These are phyloP conservation scores for Camellia japonica DNA, from an alignment of 148 eudicot genomes.

Conservation along the genomic window DNA sequence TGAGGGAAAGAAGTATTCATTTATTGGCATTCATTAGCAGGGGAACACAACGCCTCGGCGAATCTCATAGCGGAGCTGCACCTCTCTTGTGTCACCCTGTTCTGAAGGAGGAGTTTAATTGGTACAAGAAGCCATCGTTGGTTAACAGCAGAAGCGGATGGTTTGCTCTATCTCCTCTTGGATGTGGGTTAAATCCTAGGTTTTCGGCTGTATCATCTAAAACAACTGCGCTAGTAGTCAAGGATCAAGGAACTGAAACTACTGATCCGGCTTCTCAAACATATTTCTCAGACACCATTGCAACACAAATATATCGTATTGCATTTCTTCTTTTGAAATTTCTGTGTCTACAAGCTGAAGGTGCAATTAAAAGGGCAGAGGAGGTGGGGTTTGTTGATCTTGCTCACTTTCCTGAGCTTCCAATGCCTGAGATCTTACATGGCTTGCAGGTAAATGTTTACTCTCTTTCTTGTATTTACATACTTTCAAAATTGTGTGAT, in stretches of 20 bases:
- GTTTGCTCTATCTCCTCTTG: constrained; percentile 77
- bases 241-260: constrained; percentile 37
- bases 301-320: constrained; percentile 65
- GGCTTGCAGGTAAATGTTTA: constrained; percentile 72
- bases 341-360: constrained; percentile 79
- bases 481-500: background rate
- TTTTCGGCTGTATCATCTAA: constrained; percentile 40
- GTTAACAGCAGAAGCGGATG: constrained; percentile 69
- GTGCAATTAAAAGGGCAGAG: constrained; percentile 75
- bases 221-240: constrained; percentile 46
- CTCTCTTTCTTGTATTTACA: background rate
- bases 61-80: constrained; percentile 37
- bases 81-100: constrained; percentile 68
- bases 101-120: constrained; percentile 67
- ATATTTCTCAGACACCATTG: constrained; percentile 66
- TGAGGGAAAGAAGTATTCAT: constrained; percentile 84
- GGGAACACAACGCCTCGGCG: constrained; percentile 53
- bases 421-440: constrained; percentile 93
- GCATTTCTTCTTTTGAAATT: constrained; percentile 70
- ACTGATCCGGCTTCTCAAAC: constrained; percentile 37
- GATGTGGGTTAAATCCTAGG: constrained; percentile 46
- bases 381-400: constrained; percentile 88
- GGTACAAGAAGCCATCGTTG: constrained; percentile 52
- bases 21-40: constrained; percentile 85
- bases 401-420: constrained; percentile 89